A percentile compares a stretch with the other conserved stretches of the same genome.
Conservation (phyloP, 208 protist genomes). For the Trypanosoma melophagium region DNA sequence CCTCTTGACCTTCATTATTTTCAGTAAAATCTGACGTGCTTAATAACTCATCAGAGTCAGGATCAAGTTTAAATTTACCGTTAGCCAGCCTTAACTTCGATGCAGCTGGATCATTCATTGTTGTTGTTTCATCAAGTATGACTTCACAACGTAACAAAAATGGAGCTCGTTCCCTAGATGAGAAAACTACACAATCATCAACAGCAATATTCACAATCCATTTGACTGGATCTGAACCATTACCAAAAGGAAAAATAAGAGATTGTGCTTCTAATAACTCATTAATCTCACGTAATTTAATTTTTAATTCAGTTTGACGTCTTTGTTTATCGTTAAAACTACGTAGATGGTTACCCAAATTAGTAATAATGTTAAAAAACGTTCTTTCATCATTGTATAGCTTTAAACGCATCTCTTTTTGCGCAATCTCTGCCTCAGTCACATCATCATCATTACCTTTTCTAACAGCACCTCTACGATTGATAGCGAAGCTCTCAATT, state of each 20-base stretch:
- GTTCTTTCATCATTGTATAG: slow-evolving; percentile 80
- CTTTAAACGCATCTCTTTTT: slow-evolving; percentile 80
- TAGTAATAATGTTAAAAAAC: slow-evolving; percentile 75
- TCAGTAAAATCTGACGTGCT: slow-evolving; percentile 11
- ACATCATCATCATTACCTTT: slow-evolving; percentile 4
- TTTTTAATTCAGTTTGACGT: slow-evolving; percentile 76
- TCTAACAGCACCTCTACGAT: slow-evolving; percentile 30
- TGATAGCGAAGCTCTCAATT: slow-evolving; percentile 89
- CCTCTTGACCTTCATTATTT: slow-evolving; percentile 1
- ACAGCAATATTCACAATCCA: slow-evolving; percentile 88
- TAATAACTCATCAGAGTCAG: slow-evolving; percentile 53
- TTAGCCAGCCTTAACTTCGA: slow-evolving; percentile 62
- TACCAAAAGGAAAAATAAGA: slow-evolving; percentile 74
- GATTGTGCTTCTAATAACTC: slow-evolving; percentile 45
- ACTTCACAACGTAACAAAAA: slow-evolving; percentile 87
- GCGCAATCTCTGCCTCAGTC: slow-evolving; percentile 48
- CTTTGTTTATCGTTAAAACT: slow-evolving; percentile 56
- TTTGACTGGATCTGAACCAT: slow-evolving; percentile 56
- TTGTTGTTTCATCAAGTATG: slow-evolving; percentile 81
- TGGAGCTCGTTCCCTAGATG: slow-evolving; percentile 80
- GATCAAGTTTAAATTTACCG: slow-evolving; percentile 53
- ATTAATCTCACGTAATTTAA: slow-evolving; percentile 62
- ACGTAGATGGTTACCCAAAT: slow-evolving; percentile 72
- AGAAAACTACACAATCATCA: slow-evolving; percentile 90
- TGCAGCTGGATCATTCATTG: slow-evolving; percentile 69